Conservation (phyloP, 495 filamentous ascomycete species). For the Aspergillus haitiensis region DNA sequence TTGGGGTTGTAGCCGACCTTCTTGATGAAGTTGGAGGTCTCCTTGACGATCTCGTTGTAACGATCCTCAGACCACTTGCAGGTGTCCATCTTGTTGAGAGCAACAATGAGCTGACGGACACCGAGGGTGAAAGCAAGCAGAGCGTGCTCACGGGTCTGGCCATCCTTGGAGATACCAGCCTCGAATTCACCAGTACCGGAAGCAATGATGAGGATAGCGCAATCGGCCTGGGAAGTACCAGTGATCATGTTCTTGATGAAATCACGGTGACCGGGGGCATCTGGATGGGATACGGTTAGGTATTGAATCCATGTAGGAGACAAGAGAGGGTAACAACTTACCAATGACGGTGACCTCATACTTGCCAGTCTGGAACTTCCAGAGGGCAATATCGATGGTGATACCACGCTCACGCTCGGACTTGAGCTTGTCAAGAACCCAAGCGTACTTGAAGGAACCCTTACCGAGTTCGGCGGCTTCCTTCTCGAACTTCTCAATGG, state of each 20-base stretch:
- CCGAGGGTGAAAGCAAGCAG: slow-evolving; percentile 99
- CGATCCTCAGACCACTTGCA: slow-evolving; percentile 95
- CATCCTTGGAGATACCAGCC: slow-evolving; percentile 99
- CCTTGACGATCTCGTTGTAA: slow-evolving; percentile 99
- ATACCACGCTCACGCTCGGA: slow-evolving; percentile 99
- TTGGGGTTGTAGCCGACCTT: slow-evolving; percentile 99
- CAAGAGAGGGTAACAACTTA: slow-evolving; percentile 43
- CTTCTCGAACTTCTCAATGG: slow-evolving; percentile 99
- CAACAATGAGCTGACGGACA: slow-evolving; percentile 99
- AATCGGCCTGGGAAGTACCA: slow-evolving; percentile 99
- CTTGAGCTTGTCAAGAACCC: slow-evolving; percentile 99
- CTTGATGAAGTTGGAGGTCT: slow-evolving; percentile 99
- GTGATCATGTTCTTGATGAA: slow-evolving; percentile 99
- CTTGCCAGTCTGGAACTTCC: slow-evolving; percentile 99
- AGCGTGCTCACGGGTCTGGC: slow-evolving; percentile 99
- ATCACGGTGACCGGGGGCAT: slow-evolving; percentile 99
- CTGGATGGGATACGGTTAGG: slow-evolving; percentile 43
- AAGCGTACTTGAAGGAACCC: slow-evolving; percentile 99
- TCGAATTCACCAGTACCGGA: slow-evolving; percentile 99
- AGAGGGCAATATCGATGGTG: slow-evolving; percentile 99
- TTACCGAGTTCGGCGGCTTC: slow-evolving; percentile 99
- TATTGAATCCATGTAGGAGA: slow-evolving; percentile 11
- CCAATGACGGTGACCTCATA: slow-evolving; percentile 99
- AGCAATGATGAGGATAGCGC: slow-evolving; percentile 99
- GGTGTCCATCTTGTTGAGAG: slow-evolving; percentile 99